Evolutionary conservation across 208 protist genomes (phyloP), one percentile per base, ranked within the genome.

Genomic region (Naegleria lovaniensis): DNA sequence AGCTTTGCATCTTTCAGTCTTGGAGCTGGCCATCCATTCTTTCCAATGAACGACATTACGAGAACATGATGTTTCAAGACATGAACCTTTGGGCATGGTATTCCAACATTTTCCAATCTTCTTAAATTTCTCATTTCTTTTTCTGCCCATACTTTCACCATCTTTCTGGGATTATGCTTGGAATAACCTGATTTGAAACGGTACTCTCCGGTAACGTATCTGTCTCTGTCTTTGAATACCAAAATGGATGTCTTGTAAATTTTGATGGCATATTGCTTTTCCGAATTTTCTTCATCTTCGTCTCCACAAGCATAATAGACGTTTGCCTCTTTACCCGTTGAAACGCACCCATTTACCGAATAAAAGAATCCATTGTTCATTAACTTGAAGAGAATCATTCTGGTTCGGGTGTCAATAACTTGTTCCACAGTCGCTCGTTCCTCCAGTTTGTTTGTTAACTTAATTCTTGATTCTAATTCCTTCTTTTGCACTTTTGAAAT

Each of bases 171-270:
- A 93, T 99, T 99, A 90, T 95, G 95, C 93, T 98, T 99, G 90
- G 95, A 97, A 95, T 99, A 99, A 33, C 98, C 98, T 92, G 98
- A 95, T 38, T 96, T 92, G 90, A 99, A 99, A 48, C 99, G 95
- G 92, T 98, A 99, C 92, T 99, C 99, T 48, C 97, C 97, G 36
- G 92, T 95, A 0, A 99, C 98, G 95, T 99, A 99, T 92, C 97
- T 91, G 85, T 99, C 98, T 51, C 99, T 94, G 95, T 99, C 98
- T 93, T 99, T 99, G 95, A 99, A 99, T 22, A 98, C 96, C 9
- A 99, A 93, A 92, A 99, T 99, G 40, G 97, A 99, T 11, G 99
- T 99, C 93, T 99, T 99, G 95, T 98, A 99, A 13, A 99, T 95
- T 94, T 99, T 99, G 43, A 99, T 76, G 0, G 98, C 98, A 41